phyloP scores from a whole-genome alignment of 768 basidiomycete species.

The Phaeolepiota aurea region DNA sequence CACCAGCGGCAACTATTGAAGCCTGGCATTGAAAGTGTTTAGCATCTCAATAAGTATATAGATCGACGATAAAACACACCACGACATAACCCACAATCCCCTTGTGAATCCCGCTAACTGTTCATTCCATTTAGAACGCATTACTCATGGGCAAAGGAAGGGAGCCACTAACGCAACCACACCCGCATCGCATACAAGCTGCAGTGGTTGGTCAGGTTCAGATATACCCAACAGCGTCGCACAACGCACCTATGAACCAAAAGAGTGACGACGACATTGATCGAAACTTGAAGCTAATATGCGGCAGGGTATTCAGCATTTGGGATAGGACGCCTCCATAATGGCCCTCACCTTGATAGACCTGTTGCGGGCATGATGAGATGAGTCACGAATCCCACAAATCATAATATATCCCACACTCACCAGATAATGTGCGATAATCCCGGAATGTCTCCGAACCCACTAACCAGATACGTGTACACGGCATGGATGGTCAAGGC shows the following conservation, averaged over 20 bases:
- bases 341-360: slow-evolving; percentile 15
- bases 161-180: slow-evolving; percentile 34
- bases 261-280: slow-evolving; percentile 35
- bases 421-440: slow-evolving; percentile 22
- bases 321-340: background rate
- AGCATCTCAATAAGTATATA: slow-evolving; percentile 9
- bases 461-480: slow-evolving; percentile 26
- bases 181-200: slow-evolving; percentile 38
- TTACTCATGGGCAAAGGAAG: background rate
- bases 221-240: background rate
- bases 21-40: slow-evolving; percentile 16
- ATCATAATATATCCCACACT: slow-evolving; percentile 6
- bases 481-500: slow-evolving; percentile 22
- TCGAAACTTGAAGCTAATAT: slow-evolving; percentile 28
- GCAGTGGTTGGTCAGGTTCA: background rate
- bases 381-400: background rate
- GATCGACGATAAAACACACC: slow-evolving; percentile 12
- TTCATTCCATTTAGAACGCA: background rate
- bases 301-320: background rate
- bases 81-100: slow-evolving; percentile 27
- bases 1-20: slow-evolving; percentile 26
- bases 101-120: slow-evolving; percentile 28
- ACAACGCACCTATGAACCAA: slow-evolving; percentile 33
- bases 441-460: slow-evolving; percentile 21
- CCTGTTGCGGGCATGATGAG: slow-evolving; percentile 6